A percentile compares a stretch with the other conserved stretches of the same genome.
Evolutionary conservation across 75 land plant genomes (phyloP).

Genomic region (Pinus tabuliformis): DNA sequence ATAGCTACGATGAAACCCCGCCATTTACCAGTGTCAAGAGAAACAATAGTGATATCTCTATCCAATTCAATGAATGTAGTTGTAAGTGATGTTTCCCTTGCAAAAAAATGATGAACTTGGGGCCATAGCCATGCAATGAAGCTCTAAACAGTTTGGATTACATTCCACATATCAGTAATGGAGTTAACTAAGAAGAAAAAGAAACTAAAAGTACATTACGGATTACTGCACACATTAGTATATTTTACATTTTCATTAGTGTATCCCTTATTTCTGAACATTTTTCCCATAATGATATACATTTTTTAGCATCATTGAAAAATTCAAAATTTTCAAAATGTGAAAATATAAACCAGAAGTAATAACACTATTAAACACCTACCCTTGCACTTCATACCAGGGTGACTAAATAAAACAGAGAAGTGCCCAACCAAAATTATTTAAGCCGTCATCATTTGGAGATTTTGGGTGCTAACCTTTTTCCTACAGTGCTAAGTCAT

Average conservation of each 20-base stretch:
- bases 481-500: slow-evolving; percentile 95
- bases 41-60: background rate
- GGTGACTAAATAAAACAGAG: background rate
- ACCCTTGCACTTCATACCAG: too few relatives aligned
- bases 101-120: background rate
- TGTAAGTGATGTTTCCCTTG: too few relatives aligned
- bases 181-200: too few relatives aligned
- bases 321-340: background rate
- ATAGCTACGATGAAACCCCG: too few relatives aligned
- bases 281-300: background rate
- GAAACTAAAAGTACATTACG: too few relatives aligned
- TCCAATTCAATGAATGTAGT: too few relatives aligned
- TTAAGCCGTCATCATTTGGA: background rate
- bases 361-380: too few relatives aligned
- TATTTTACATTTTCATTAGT: background rate
- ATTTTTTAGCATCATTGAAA: too few relatives aligned
- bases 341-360: too few relatives aligned
- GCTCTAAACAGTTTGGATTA: background rate
- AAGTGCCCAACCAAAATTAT: background rate
- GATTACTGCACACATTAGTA: background rate
- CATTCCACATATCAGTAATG: background rate
- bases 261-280: background rate
- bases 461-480: slow-evolving; percentile 43
- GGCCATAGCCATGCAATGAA: background rate
- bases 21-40: background rate